Conservation (phyloP, 1,139 yeast species). For the Yamadazyma sp. region DNA sequence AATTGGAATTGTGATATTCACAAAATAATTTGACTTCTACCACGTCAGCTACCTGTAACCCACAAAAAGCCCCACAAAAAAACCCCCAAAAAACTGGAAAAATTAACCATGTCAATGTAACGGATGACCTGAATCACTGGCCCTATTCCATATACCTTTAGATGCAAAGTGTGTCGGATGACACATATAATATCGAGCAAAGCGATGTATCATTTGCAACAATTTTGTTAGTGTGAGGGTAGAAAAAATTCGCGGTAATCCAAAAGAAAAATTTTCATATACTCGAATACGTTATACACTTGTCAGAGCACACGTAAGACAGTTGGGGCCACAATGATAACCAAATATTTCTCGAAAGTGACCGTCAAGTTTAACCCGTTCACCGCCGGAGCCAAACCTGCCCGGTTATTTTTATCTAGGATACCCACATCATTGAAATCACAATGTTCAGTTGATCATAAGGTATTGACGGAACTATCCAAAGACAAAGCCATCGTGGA, state of each 20-base stretch:
- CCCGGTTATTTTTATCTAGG: slow-evolving; percentile 76
- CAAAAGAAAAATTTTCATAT: slow-evolving; percentile 12
- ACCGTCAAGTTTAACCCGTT: slow-evolving; percentile 78
- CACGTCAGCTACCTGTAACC: too few species aligned
- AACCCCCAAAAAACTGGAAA: too few species aligned
- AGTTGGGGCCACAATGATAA: slow-evolving; percentile 53
- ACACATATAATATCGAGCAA: too few species aligned
- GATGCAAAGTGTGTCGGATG: too few species aligned
- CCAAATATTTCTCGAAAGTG: slow-evolving; percentile 81
- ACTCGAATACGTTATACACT: not conserved
- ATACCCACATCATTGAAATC: slow-evolving; percentile 70
- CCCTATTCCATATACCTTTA: too few species aligned
- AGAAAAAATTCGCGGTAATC: not conserved
- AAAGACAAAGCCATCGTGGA: slow-evolving; percentile 57
- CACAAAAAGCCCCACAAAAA: too few species aligned
- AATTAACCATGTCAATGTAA: too few species aligned
- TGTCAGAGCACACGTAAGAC: too few species aligned
- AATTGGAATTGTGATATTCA: too few species aligned
- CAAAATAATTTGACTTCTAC: too few species aligned
- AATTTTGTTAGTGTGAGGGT: not conserved
- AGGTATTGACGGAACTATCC: slow-evolving; percentile 49
- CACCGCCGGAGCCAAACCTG: slow-evolving; percentile 71
- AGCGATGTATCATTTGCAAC: too few species aligned
- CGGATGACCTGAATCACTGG: too few species aligned
- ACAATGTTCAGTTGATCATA: slow-evolving; percentile 51